These are phyloP conservation scores for Tuber calosporum DNA, from an alignment of 495 filamentous ascomycete genomes.

Conservation along the genomic window DNA sequence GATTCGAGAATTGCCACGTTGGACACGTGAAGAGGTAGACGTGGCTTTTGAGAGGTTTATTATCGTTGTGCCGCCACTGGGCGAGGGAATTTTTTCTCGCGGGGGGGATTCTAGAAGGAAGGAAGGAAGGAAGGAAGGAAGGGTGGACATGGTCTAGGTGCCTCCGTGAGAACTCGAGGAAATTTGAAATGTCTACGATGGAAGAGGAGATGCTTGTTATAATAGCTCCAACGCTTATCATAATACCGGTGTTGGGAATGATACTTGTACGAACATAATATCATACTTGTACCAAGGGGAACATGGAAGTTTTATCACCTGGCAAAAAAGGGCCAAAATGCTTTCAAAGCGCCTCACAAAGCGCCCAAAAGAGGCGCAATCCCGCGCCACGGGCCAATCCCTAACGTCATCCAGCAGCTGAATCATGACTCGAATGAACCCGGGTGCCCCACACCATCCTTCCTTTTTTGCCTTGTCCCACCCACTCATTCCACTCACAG, in stretches of 20 bases:
- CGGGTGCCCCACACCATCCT: neutral
- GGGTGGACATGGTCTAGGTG: neutral
- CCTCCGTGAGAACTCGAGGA: neutral
- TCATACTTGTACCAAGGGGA: neutral
- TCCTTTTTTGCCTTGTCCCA: neutral
- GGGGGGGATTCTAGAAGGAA: neutral
- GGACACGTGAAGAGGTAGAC: slow-evolving; percentile 1
- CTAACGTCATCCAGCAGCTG: slow-evolving; percentile 23
- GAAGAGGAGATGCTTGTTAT: neutral
- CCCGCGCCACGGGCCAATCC: slow-evolving; percentile 33
- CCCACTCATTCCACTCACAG: neutral
- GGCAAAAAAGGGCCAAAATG: neutral
- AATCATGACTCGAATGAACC: slow-evolving; percentile 28
- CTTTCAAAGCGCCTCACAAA: neutral
- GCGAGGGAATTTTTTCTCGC: neutral
- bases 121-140: neutral
- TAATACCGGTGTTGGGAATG: too few species aligned
- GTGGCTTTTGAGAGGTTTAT: slow-evolving; percentile 1
- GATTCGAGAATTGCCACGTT: slow-evolving; percentile 3
- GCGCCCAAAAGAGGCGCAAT: neutral
- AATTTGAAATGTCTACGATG: neutral
- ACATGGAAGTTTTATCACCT: too few species aligned
- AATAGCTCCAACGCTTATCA: too few species aligned
- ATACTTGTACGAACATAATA: too few species aligned
- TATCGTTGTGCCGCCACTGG: neutral